Evolutionary conservation across 805 yeast species (phyloP).

Genomic region (Yarrowia porcina): DNA sequence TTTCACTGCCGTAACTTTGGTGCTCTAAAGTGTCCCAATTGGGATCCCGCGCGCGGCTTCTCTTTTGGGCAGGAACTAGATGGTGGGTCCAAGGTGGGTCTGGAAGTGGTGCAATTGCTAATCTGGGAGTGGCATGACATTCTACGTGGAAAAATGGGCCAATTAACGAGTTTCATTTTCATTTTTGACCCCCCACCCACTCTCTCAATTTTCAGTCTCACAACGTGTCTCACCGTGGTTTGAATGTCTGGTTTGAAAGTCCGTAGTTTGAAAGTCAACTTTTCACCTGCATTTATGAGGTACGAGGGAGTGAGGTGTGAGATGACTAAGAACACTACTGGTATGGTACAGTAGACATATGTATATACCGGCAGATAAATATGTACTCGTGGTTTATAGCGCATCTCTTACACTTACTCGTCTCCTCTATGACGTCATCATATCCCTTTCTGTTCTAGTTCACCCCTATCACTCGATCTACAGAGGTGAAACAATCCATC

Average conservation of each 20-base stretch:
- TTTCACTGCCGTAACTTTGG: not conserved
- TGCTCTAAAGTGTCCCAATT: not conserved
- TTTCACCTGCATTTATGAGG: no score
- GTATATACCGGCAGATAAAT: no score
- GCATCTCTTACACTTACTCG: not conserved
- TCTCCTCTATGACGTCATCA: not conserved
- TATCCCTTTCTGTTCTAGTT: not conserved
- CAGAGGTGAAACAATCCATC: not conserved
- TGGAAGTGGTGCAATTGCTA: not conserved
- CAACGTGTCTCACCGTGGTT: no score
- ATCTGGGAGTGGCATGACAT: not conserved
- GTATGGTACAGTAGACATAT: no score
- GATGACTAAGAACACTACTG: no score
- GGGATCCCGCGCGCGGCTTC: conserved; percentile 22
- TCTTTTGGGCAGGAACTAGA: not conserved
- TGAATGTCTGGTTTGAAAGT: no score
- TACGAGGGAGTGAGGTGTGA: no score
- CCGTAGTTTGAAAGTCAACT: no score
- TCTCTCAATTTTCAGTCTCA: no score
- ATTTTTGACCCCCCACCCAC: no score
- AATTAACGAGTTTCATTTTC: no score
- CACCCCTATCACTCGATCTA: not conserved
- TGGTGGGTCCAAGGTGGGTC: not conserved
- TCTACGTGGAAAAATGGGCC: not conserved
- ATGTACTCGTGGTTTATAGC: not conserved